Conservation (phyloP, 345 rosid genomes). For the Hibiscus tridactylites region DNA sequence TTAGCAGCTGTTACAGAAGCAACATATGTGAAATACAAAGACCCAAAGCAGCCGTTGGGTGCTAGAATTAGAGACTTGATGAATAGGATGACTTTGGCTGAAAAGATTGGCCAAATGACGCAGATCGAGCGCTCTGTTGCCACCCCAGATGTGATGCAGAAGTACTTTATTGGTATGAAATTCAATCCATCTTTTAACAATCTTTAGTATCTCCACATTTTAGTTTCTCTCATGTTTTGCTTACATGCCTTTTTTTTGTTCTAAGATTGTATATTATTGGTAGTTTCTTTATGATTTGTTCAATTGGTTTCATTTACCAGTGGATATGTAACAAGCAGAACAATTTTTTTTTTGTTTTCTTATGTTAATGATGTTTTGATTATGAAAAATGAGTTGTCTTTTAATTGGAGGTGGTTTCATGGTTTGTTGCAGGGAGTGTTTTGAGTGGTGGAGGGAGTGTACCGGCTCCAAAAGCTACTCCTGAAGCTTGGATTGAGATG, state of each 20-base stretch:
- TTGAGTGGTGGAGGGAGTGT: conserved; percentile 91
- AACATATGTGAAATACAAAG: conserved; percentile 47
- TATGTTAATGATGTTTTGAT: background rate
- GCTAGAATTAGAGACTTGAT: conserved; percentile 59
- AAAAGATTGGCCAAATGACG: conserved; percentile 89
- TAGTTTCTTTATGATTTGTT: background rate
- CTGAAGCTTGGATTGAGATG: conserved; percentile 65
- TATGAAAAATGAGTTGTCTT: background rate
- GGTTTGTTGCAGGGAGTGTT: conserved; percentile 55
- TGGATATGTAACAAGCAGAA: background rate
- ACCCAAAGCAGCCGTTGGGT: conserved; percentile 48
- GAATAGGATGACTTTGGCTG: conserved; percentile 70
- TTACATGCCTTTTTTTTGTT: background rate
- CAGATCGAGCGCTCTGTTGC: conserved; percentile 77
- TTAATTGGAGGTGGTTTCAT: conserved; percentile 1
- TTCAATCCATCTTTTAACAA: background rate
- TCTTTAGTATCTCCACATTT: too few relatives aligned
- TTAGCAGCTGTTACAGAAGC: conserved; percentile 25
- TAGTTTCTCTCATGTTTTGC: too few relatives aligned
- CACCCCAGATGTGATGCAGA: conserved; percentile 56
- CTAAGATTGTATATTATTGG: background rate
- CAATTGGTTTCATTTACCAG: background rate
- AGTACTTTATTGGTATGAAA: conserved; percentile 51
- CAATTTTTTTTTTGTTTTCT: background rate
- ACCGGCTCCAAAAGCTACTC: conserved; percentile 53